Evolutionary conservation across 768 basidiomycete species (phyloP).

Genomic region (Mycena galopus): DNA sequence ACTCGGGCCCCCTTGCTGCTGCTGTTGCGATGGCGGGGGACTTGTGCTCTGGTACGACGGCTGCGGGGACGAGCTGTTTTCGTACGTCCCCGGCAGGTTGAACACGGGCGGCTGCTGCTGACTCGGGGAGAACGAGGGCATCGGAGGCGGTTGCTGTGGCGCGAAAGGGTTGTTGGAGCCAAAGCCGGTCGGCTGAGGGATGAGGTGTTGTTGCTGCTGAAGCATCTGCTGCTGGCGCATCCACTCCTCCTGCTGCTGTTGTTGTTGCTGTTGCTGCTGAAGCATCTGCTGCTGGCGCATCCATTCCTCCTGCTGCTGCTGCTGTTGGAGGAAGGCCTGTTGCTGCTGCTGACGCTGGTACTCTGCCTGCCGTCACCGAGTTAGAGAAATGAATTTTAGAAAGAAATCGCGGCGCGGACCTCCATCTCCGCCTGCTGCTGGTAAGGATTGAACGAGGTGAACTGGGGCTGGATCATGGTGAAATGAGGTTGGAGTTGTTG

Average conservation of each 20-base stretch:
- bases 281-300: slow-evolving; percentile 59
- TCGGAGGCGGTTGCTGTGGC: slow-evolving; percentile 52
- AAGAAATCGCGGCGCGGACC: slow-evolving; percentile 58
- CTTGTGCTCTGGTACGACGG: slow-evolving; percentile 59
- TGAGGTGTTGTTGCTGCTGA: slow-evolving; percentile 55
- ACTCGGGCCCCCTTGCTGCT: slow-evolving; percentile 46
- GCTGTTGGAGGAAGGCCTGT: slow-evolving; percentile 45
- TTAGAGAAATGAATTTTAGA: neutral
- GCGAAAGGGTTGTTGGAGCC: slow-evolving; percentile 99
- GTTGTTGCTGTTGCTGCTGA: slow-evolving; percentile 67
- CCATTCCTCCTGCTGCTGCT: slow-evolving; percentile 62
- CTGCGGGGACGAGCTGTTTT: slow-evolving; percentile 62
- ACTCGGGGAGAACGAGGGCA: slow-evolving; percentile 46
- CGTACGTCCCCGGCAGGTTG: slow-evolving; percentile 79
- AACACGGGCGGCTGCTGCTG: slow-evolving; percentile 62
- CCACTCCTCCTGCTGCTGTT: slow-evolving; percentile 63
- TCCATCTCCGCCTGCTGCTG: slow-evolving; percentile 95
- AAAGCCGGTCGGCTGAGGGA: slow-evolving; percentile 80
- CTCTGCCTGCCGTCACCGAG: slow-evolving; percentile 63
- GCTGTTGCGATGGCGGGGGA: slow-evolving; percentile 41
- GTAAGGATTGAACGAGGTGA: slow-evolving; percentile 94
- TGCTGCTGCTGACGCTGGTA: slow-evolving; percentile 74
- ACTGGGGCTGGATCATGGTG: slow-evolving; percentile 84
- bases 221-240: slow-evolving; percentile 30
- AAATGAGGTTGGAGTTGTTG: slow-evolving; percentile 79